Evolutionary conservation across 1,284 basidiomycete species (phyloP), one percentile per base, ranked within the genome.

Genomic region (Farysia itapuensis): DNA sequence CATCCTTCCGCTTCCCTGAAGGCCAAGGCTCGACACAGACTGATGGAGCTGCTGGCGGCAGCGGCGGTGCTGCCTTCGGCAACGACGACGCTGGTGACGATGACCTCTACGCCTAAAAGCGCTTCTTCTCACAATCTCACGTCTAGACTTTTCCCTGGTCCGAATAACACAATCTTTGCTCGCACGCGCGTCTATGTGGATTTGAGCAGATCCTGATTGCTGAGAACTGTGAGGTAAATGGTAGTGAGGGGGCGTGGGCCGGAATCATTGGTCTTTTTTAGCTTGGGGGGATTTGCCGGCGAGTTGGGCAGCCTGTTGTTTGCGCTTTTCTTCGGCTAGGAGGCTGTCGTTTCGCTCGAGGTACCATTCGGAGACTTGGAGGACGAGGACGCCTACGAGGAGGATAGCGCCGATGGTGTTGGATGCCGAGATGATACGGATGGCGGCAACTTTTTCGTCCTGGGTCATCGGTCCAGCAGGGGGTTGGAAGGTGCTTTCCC

Each of bases 1-100:
- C 86, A 77, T 86, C 84, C 75, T 95, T 95, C 85, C 90, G 90
- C 82, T 99, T 99, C 90, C 95, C 95, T 15, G 93, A 96, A 70
- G 39, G 81, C 78, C 53, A 48, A 23, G 37, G 45, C 54, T 42
- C 48, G 30, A 41, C 33, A 22, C 40, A 48, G 29, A 37, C 39
- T 18, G 35, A 42, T 13, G 43, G 43, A 25, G 48, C 53, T 30
- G 49, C 48, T 28, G 53, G 54, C 38, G 41, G 39, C 14, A 78
- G 80, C 18, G 76, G 80, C 6, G 90, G 90, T 49, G 81, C 87
- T 43, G 88, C 86, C 13, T 93, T 93, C 79, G 75, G 74, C 16
- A 86, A 88, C 57, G 88, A 90, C 44, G 81, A 84, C 23, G 85
- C 84, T 34, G 90, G 93, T 69, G 90, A 94, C 60, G 91, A 93